Evolutionary conservation across 2,329 filamentous ascomycete genomes (phyloP), one percentile per base, ranked within the genome.

Genomic region (Paracamarosporium sp.): DNA sequence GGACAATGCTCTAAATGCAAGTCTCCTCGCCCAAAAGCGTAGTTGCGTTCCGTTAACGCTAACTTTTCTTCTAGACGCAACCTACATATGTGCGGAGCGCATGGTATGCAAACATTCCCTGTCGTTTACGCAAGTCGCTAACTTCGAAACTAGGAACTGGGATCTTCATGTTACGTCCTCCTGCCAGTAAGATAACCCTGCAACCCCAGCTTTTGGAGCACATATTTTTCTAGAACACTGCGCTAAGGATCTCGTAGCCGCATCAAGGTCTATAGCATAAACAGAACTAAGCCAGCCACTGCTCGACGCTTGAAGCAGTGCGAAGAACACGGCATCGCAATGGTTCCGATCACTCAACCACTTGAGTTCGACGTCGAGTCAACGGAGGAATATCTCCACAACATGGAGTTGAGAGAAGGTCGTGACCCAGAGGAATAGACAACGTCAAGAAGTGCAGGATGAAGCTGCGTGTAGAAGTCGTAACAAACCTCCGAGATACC

Each of bases 111-210:
- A 33, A 22, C 53, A 41, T 55, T 43, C 17, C 43, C 44, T 28
- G 44, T 17, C 20, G 25, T 47, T 17, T 28, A 31, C 24, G 59
- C 45, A 46, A 9, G 60, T 20, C 51, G 52, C 59, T 60, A 50
- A 59, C 53, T 12, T 9, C 12, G 27, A 33, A n/a, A 67, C 71
- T 76, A 89, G 81, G 82, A 90, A 90, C 65, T 89, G 86, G 86
- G 87, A 84, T 15, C 73, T 90, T 20, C 87, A 89, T 65, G 86
- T 90, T 3, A 90, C 87, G 0, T 85, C 81, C 6, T 86, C 82
- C 0, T 87, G 84, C 55, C 88, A 89, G 68, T 69, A 63, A 56
- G 69, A 17, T 50, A 22, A n/a, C n/a, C 33, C 47, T 24, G 24
- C 22, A 24, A 28, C 1, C 15, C n/a, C n/a, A 6, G 13, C 20